Percentiles rank a stretch among this genome's conserved stretches.
phyloP scores from a whole-genome alignment of 371 early-diverging fungal genomes.

The Amoeboaphelidium protococcarum region DNA sequence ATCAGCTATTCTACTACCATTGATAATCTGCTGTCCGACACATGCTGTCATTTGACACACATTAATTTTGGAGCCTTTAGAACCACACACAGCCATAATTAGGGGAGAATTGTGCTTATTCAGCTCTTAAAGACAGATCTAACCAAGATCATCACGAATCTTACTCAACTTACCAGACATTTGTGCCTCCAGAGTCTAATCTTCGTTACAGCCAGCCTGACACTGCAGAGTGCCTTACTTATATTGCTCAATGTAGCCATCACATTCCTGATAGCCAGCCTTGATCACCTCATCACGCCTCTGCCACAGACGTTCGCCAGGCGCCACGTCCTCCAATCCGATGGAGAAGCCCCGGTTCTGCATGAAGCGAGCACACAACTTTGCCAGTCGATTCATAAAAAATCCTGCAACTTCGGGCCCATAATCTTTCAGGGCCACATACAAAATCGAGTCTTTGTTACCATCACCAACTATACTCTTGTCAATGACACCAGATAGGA shows the following conservation, averaged over 20 bases:
- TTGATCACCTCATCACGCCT: conserved; percentile 53
- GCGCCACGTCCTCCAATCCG: conserved; percentile 94
- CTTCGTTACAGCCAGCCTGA: conserved; percentile 65
- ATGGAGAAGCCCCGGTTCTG: conserved; percentile 90
- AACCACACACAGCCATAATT: conserved; percentile 95
- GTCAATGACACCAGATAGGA: conserved; percentile 85
- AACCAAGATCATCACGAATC: conserved; percentile 90
- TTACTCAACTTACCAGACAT: conserved; percentile 69
- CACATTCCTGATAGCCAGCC: conserved; percentile 57
- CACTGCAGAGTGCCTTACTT: conserved; percentile 40
- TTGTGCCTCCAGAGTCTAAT: conserved; percentile 64
- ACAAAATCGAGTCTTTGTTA: conserved; percentile 79
- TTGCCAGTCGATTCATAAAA: conserved; percentile 83
- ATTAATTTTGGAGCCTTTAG: conserved; percentile 94
- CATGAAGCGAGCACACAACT: conserved; percentile 74
- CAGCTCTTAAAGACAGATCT: conserved; percentile 76
- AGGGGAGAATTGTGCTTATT: conserved; percentile 85
- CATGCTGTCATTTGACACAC: conserved; percentile 99
- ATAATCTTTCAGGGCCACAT: conserved; percentile 71
- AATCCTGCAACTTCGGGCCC: conserved; percentile 60
- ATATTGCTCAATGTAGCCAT: conserved; percentile 45
- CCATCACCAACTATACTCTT: conserved; percentile 91
- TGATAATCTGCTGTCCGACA: conserved; percentile 99
- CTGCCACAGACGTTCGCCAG: conserved; percentile 37
- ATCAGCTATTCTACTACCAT: conserved; percentile 83